Percentiles rank a stretch among this genome's conserved stretches.
Conservation (phyloP, 78 protist genomes). For the Neovahlkampfia damariscottae region DNA sequence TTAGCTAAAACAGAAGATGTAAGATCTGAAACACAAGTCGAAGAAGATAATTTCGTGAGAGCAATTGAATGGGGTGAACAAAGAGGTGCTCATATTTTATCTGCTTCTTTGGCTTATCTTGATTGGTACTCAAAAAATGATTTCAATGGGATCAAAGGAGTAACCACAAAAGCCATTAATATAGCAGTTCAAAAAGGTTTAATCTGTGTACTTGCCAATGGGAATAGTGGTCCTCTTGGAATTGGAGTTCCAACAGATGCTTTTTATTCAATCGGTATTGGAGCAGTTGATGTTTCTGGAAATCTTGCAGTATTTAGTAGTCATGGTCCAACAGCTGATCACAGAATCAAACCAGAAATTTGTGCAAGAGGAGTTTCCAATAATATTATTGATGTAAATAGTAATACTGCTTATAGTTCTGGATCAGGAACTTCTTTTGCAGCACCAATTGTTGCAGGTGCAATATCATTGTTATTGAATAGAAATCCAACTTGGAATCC, state of each 20-base stretch:
- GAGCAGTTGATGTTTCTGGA: background rate
- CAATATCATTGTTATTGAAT: background rate
- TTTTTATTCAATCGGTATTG: background rate
- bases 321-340: background rate
- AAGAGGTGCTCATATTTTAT: background rate
- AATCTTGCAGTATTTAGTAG: background rate
- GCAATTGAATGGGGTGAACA: background rate
- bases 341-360: conserved; percentile 20
- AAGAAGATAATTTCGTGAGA: background rate
- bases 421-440: background rate
- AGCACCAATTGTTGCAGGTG: background rate
- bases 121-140: background rate
- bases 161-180: background rate
- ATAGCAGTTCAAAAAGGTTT: background rate
- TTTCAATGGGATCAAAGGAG: background rate
- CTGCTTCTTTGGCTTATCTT: background rate
- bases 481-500: background rate
- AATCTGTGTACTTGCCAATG: background rate
- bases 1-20: background rate
- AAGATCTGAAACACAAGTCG: background rate
- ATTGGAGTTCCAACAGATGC: background rate
- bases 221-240: background rate
- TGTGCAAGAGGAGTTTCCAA: background rate
- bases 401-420: background rate
- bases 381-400: background rate